Conservation (phyloP, 495 filamentous ascomycete genomes). For the Aspergillus nanangensis region DNA sequence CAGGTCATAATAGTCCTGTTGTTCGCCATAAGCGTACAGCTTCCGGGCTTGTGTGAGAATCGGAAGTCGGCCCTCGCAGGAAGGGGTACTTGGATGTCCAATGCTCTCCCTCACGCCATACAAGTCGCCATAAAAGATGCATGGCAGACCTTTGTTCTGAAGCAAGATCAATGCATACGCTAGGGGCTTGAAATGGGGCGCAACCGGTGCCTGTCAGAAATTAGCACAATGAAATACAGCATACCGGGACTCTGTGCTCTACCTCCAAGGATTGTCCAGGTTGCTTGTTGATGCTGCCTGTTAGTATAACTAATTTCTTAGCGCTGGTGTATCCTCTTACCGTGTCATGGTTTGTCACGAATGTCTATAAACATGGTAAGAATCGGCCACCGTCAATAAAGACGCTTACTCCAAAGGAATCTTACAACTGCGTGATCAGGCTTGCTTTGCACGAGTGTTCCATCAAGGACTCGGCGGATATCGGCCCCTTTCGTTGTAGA, state of each 20-base stretch:
- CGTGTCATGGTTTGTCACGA: conserved; percentile 43
- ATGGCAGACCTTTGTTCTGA: conserved; percentile 60
- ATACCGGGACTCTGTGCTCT: conserved; percentile 4
- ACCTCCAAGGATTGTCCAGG: conserved; percentile 55
- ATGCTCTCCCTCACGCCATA: conserved; percentile 57
- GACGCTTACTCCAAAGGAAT: conserved; percentile 1
- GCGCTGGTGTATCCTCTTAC: too few species aligned
- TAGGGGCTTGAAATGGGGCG: conserved; percentile 53
- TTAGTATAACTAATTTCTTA: too few species aligned
- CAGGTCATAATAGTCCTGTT: conserved; percentile 65
- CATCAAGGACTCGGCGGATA: conserved; percentile 56
- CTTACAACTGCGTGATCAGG: conserved; percentile 63
- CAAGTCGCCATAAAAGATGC: conserved; percentile 70
- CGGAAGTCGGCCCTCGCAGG: conserved; percentile 56
- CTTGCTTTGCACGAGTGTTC: conserved; percentile 51
- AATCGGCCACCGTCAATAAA: background rate
- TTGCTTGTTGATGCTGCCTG: conserved; percentile 42
- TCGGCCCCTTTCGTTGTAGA: conserved; percentile 50
- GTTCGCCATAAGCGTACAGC: conserved; percentile 63
- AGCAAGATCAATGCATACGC: conserved; percentile 64
- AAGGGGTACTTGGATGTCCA: conserved; percentile 48
- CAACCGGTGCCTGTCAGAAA: conserved; percentile 39
- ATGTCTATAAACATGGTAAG: conserved; percentile 21
- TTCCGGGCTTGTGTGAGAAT: conserved; percentile 60
- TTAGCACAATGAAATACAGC: conserved; percentile 8